Evolutionary conservation across 2,329 filamentous ascomycete species (phyloP).

Genomic region (Apiospora pterosperma): DNA sequence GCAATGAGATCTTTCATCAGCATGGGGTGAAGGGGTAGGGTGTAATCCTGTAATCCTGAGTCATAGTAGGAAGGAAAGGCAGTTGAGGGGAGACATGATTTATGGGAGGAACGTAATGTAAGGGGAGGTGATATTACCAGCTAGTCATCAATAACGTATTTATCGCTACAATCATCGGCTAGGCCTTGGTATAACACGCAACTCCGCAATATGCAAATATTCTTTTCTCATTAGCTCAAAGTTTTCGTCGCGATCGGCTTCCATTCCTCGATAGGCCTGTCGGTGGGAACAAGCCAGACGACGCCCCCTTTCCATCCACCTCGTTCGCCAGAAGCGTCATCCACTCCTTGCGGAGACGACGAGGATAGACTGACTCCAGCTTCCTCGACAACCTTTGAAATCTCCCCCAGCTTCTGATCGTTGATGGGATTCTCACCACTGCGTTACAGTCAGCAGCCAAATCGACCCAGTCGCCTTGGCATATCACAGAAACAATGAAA

Average conservation of each 20-base stretch:
- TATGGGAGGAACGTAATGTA: too few relatives aligned
- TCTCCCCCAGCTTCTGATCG: conserved; percentile 17
- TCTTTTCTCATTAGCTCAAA: neutral
- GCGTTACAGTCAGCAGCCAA: neutral
- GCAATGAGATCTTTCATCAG: neutral
- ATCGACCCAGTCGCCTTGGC: neutral
- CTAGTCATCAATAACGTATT: too few relatives aligned
- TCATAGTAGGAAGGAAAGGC: too few relatives aligned
- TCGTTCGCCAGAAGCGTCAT: neutral
- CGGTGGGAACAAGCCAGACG: conserved; percentile 29
- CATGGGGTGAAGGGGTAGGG: neutral
- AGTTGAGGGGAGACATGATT: too few relatives aligned
- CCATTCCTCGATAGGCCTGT: conserved; percentile 24
- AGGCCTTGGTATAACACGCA: neutral
- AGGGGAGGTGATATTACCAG: too few relatives aligned
- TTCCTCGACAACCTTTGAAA: conserved; percentile 18
- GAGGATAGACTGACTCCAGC: conserved; percentile 15
- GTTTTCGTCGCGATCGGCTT: conserved; percentile 25
- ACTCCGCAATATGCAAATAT: neutral
- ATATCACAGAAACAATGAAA: neutral
- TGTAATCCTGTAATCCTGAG: too few relatives aligned
- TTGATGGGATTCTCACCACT: conserved; percentile 23
- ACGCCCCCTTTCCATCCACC: conserved; percentile 26
- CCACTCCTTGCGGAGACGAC: neutral
- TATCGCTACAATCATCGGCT: neutral